phyloP scores from a whole-genome alignment of 148 eudicot genomes.

The Cornus suecica region DNA sequence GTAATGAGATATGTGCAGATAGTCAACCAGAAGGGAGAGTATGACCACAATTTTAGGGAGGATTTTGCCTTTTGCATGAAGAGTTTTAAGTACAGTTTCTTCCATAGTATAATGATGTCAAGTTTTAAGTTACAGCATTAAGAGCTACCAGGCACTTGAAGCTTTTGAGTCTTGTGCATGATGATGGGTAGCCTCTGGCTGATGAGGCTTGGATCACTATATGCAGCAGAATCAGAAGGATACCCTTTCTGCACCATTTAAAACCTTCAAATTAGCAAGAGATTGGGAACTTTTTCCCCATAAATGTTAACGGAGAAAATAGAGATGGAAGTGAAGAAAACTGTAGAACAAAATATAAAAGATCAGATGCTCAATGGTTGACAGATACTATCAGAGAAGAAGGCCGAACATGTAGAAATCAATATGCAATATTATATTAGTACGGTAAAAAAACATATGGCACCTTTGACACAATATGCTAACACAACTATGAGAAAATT shows the following conservation, averaged over 20 bases:
- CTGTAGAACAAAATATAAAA: too few species aligned
- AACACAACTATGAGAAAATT: background rate
- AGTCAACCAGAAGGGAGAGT: slow-evolving; percentile 1
- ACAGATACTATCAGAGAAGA: too few species aligned
- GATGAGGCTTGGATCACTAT: slow-evolving; percentile 77
- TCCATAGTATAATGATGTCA: background rate
- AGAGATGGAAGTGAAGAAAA: too few species aligned
- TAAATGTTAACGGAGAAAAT: background rate
- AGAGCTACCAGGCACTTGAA: slow-evolving; percentile 38
- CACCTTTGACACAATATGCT: background rate
- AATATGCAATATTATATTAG: too few species aligned
- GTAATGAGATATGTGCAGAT: slow-evolving; percentile 2
- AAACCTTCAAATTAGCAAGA: background rate
- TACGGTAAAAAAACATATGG: background rate
- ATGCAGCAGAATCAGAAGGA: slow-evolving; percentile 74
- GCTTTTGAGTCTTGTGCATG: slow-evolving; percentile 79
- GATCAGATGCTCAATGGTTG: too few species aligned
- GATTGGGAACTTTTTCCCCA: too few species aligned
- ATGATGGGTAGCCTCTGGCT: slow-evolving; percentile 72
- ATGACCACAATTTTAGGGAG: slow-evolving; percentile 1
- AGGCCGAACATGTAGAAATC: too few species aligned
- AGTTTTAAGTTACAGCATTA: slow-evolving; percentile 34
- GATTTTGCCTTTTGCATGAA: slow-evolving; percentile 2
- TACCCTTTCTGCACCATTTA: slow-evolving; percentile 76
- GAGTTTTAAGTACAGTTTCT: slow-evolving; percentile 6